These are phyloP conservation scores for Solanum hybrid DNA, from an alignment of 305 asterid genomes.

Conservation along the genomic window DNA sequence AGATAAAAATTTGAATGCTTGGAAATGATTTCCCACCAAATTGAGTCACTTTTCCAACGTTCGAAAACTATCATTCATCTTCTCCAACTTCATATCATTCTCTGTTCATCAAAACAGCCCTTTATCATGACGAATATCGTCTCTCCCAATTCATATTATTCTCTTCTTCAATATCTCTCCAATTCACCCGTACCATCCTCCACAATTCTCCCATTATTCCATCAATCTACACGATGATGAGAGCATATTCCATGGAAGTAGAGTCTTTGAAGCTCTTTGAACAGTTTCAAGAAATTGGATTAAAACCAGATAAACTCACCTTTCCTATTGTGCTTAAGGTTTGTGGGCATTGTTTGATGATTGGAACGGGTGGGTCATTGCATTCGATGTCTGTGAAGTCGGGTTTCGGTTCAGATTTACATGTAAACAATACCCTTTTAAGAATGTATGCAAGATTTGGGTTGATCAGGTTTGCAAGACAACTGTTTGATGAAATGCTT, in stretches of 20 bases:
- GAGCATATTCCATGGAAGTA: conserved; percentile 30
- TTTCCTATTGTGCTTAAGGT: conserved; percentile 52
- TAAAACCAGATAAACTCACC: conserved; percentile 37
- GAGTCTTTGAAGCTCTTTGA: conserved; percentile 30
- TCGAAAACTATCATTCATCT: conserved; percentile 23
- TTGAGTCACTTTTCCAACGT: conserved; percentile 27
- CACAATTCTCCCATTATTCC: conserved; percentile 32
- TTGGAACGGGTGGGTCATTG: conserved; percentile 38
- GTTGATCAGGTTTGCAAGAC: conserved; percentile 17
- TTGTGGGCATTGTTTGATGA: conserved; percentile 47
- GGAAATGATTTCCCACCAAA: conserved; percentile 41
- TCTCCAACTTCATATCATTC: conserved; percentile 34
- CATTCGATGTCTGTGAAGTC: conserved; percentile 40
- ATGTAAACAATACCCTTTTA: conserved; percentile 42
- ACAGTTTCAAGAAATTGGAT: conserved; percentile 8
- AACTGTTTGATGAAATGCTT: conserved; percentile 54
- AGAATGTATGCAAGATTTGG: conserved; percentile 39
- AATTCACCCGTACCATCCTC: conserved; percentile 29
- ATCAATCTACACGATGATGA: conserved; percentile 44
- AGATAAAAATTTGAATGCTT: neutral
- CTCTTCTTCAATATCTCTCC: conserved; percentile 35
- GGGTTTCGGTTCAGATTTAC: conserved; percentile 34
- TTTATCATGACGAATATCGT: conserved; percentile 33
- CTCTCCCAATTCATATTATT: conserved; percentile 39
- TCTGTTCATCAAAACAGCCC: conserved; percentile 42